Evolutionary conservation across 768 basidiomycete genomes (phyloP), one percentile per base, ranked within the genome.

Genomic region (Chiua virens): DNA sequence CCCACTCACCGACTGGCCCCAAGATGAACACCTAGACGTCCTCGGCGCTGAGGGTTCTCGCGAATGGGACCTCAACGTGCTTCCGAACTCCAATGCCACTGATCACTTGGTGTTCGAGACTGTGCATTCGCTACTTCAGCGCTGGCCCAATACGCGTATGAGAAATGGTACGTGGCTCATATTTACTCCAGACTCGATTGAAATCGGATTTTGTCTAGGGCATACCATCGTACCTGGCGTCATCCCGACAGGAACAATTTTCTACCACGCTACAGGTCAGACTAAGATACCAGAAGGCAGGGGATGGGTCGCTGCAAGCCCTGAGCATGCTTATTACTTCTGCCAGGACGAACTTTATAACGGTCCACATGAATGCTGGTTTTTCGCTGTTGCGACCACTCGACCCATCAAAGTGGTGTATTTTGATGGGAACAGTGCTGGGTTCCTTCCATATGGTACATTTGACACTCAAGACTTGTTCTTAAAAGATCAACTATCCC

Each of bases 111-210:
- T 75, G n/a, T 75, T 75, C 42, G 65, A 71, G 28, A 64, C 67
- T 4, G 60, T 71, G 18, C 56, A 58, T 38, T 63, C 68, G 8
- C 53, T 73, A 6, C 61, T 75, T 11, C 74, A 75, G 34, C 64
- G 68, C 22, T 75, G 71, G 71, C 63, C 72, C 3, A 74, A 74
- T 48, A 71, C 69, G 2, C 61, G 68, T 13, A 68, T 64, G 42
- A 65, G 67, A 14, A 72, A 72, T 54, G 71, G 71, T 64, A 32
- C 7, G 51, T 20, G 25, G 27, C 4, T 10, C 1, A 8, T 27
- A 11, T 10, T 2, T 5, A 7, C 15, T 17, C 22, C 15, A 21
- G 23, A 38, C 9, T 42, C 36, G 5, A 15, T 25, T 13, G 9
- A n/a, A 39, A 9, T 4, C 20, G 0, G 14, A 10, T 18, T 1